Evolutionary conservation across 108 stramenopile species (phyloP).

Genomic region (Nitzschia sp.): DNA sequence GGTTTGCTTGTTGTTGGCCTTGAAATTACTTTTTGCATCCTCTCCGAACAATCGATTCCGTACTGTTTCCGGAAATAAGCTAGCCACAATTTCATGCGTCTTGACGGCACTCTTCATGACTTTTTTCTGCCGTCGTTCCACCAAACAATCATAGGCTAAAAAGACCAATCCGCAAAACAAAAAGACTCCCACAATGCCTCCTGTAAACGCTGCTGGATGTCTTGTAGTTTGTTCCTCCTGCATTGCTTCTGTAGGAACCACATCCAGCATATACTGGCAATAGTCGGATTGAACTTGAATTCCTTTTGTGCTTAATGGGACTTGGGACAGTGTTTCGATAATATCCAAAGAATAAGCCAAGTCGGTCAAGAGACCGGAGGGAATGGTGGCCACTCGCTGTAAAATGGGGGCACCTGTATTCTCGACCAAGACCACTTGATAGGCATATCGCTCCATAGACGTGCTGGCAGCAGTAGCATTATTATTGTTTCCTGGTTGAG

Average conservation of each 20-base stretch:
- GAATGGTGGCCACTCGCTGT: not conserved
- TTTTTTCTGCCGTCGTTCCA: conserved; percentile 19
- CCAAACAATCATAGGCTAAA: conserved; percentile 29
- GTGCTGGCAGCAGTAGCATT: not conserved
- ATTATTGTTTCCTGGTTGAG: not conserved
- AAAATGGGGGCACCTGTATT: not conserved
- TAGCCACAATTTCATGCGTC: conserved; percentile 16
- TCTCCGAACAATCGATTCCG: conserved; percentile 29
- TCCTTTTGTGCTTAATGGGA: not conserved
- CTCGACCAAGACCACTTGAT: not conserved
- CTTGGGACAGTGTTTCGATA: not conserved
- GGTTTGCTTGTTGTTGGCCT: not conserved
- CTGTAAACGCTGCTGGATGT: conserved; percentile 40
- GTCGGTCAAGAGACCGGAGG: not conserved
- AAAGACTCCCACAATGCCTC: conserved; percentile 42
- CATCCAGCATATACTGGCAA: not conserved
- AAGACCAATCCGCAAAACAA: conserved; percentile 19
- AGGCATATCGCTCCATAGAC: not conserved
- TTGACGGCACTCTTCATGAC: conserved; percentile 17
- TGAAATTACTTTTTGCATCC: not conserved
- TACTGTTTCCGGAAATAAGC: conserved; percentile 24
- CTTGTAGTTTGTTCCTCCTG: conserved; percentile 11
- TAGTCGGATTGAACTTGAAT: not conserved
- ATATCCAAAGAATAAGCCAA: not conserved
- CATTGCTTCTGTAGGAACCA: conserved; percentile 41